A percentile compares a stretch with the other conserved stretches of the same genome.
Evolutionary conservation across 179 eudicot species (phyloP).

Genomic region (Patellifolia procumbens): DNA sequence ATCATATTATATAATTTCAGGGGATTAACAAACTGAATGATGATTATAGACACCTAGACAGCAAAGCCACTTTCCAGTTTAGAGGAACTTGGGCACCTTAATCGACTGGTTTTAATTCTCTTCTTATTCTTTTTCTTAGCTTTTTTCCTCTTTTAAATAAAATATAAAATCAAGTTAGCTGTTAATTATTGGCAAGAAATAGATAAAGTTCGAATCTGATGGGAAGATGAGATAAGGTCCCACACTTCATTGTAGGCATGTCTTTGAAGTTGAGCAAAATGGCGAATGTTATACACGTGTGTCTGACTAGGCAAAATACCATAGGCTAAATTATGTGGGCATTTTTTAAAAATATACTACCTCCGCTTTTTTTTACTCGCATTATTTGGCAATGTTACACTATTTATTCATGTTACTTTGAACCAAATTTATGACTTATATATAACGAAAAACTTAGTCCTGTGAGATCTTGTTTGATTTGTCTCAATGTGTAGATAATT

Average conservation of each 20-base stretch:
- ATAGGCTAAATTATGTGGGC: not conserved
- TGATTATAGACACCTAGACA: not conserved
- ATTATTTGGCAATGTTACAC: too few relatives aligned
- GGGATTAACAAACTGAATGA: not conserved
- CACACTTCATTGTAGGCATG: conserved; percentile 4
- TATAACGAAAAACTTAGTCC: too few relatives aligned
- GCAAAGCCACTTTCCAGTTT: too few relatives aligned
- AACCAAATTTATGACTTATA: too few relatives aligned
- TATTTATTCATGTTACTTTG: too few relatives aligned
- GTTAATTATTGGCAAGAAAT: not conserved
- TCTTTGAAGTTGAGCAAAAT: conserved; percentile 14
- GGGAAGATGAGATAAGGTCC: not conserved
- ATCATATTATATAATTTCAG: too few relatives aligned
- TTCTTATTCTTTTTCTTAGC: not conserved
- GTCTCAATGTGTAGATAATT: too few relatives aligned
- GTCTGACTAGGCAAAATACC: conserved; percentile 7
- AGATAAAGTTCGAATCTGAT: conserved; percentile 5
- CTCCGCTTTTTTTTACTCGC: too few relatives aligned
- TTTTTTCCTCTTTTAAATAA: not conserved
- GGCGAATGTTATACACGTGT: conserved; percentile 3
- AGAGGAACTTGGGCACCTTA: not conserved
- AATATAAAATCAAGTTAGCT: not conserved
- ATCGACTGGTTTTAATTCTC: not conserved
- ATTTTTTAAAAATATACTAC: too few relatives aligned
- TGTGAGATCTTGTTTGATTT: too few relatives aligned